phyloP scores from a whole-genome alignment of 352 stramenopile species.

The Pythium rhizo-oryzae region DNA sequence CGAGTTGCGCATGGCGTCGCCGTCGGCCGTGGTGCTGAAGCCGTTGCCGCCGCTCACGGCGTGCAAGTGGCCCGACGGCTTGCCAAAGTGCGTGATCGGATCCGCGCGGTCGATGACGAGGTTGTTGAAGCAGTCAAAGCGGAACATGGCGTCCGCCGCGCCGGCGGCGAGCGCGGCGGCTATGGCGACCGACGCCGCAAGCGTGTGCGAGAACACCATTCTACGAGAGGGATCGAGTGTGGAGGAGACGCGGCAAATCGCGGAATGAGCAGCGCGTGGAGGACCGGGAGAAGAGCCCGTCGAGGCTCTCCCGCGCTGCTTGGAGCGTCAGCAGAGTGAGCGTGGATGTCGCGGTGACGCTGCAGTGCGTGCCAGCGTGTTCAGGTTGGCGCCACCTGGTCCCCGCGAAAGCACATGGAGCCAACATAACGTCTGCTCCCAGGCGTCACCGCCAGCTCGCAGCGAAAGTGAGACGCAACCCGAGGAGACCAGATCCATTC shows the following conservation, averaged over 20 bases:
- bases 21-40: constrained; percentile 48
- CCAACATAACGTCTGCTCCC: neutral
- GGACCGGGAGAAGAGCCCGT: neutral
- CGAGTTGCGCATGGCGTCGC: constrained; percentile 40
- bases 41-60: constrained; percentile 52
- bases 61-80: constrained; percentile 40
- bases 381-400: neutral
- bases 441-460: no score
- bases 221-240: neutral
- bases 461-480: no score
- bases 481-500: no score
- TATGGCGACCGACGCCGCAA: neutral
- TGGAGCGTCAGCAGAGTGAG: no score
- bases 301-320: neutral
- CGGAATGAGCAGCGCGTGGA: neutral
- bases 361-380: neutral
- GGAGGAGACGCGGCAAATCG: neutral
- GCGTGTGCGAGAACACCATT: neutral
- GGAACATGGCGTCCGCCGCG: constrained; percentile 21
- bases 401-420: neutral
- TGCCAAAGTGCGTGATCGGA: constrained; percentile 40
- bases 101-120: constrained; percentile 53
- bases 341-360: no score
- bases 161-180: neutral
- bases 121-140: constrained; percentile 56